Conservation (phyloP, 139 green algal species). For the Ettlia oleoabundans region DNA sequence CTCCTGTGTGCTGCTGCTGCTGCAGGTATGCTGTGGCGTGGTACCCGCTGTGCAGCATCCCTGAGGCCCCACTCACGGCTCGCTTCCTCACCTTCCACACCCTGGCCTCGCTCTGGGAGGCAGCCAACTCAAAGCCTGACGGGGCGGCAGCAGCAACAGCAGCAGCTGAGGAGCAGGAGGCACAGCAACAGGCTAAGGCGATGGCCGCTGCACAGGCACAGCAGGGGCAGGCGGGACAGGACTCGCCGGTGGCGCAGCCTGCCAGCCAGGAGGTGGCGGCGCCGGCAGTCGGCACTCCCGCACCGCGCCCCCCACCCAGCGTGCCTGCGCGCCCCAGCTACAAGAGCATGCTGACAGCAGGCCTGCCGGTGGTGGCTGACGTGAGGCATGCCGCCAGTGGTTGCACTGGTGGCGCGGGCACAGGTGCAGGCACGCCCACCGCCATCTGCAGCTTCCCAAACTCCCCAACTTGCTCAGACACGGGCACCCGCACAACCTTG, state of each 20-base stretch:
- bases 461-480: slow-evolving; percentile 11
- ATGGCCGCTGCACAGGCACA: neutral
- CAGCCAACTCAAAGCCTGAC: too few relatives aligned
- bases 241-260: neutral
- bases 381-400: too few relatives aligned
- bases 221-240: neutral
- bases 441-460: slow-evolving; percentile 11
- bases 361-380: neutral
- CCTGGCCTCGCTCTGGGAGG: slow-evolving; percentile 52
- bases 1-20: too few relatives aligned
- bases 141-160: neutral
- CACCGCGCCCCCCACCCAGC: neutral
- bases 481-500: slow-evolving; percentile 10
- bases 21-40: slow-evolving; percentile 81
- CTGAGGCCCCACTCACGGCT: slow-evolving; percentile 81
- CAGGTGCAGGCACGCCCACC: neutral
- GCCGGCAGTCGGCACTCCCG: too few relatives aligned
- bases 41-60: slow-evolving; percentile 90
- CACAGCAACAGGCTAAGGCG: neutral
- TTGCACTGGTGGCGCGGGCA: neutral
- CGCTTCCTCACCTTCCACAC: slow-evolving; percentile 90
- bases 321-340: slow-evolving; percentile 20
- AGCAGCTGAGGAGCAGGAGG: neutral
- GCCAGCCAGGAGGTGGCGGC: neutral
- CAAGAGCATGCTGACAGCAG: slow-evolving; percentile 29